These are phyloP conservation scores for Blastomyces gilchristii DNA, from an alignment of 2,329 filamentous ascomycete genomes.

Conservation along the genomic window DNA sequence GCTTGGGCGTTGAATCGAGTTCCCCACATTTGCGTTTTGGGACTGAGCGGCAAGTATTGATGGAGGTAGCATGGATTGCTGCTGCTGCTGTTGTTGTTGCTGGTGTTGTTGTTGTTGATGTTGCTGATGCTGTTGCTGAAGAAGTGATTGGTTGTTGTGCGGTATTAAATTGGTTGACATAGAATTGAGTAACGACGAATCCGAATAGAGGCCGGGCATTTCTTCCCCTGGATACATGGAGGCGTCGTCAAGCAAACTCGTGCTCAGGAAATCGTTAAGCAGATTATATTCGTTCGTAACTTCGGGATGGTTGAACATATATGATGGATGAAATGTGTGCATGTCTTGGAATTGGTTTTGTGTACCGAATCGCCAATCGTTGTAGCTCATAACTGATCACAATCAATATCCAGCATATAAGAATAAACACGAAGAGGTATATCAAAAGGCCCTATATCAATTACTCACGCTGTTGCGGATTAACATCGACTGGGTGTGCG, in stretches of 20 bases:
- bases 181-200: constrained; percentile 44
- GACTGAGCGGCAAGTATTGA: constrained; percentile 20
- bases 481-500: constrained; percentile 53
- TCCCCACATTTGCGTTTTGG: constrained; percentile 31
- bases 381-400: constrained; percentile 62
- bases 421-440: neutral
- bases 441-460: neutral
- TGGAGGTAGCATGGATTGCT: constrained; percentile 22
- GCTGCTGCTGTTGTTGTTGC: constrained; percentile 24
- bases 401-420: constrained; percentile 21
- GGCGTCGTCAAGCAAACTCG: constrained; percentile 76
- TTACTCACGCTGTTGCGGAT: constrained; percentile 64
- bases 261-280: constrained; percentile 91
- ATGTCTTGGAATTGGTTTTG: constrained; percentile 88
- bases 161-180: constrained; percentile 20
- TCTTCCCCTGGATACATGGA: constrained; percentile 59
- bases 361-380: constrained; percentile 62
- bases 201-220: constrained; percentile 50
- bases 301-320: constrained; percentile 90
- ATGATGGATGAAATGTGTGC: constrained; percentile 85
- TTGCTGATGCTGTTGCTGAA: constrained; percentile 30
- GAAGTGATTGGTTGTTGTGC: constrained; percentile 21
- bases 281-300: constrained; percentile 95
- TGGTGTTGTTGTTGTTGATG: constrained; percentile 23
- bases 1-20: constrained; percentile 50